phyloP scores from a whole-genome alignment of 2,329 filamentous ascomycete genomes.

The Ascochyta rabiei region DNA sequence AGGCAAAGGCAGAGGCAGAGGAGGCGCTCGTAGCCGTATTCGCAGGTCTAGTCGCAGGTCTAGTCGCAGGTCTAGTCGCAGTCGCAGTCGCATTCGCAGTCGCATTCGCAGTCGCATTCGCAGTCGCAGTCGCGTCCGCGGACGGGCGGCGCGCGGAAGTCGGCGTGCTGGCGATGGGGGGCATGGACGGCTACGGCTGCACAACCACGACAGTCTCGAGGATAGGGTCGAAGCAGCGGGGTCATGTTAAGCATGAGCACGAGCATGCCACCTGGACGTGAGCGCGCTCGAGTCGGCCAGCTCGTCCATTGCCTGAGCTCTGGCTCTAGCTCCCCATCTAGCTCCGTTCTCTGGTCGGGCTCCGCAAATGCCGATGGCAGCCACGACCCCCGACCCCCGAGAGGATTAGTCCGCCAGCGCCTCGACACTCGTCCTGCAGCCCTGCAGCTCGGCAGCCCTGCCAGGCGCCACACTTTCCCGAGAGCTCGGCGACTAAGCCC shows the following conservation, averaged over 20 bases:
- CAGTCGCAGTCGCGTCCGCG: conserved; percentile 11
- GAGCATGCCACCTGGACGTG: not conserved
- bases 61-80: too few species aligned
- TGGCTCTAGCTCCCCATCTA: not conserved
- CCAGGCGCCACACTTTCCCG: conserved; percentile 3
- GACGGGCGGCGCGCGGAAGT: conserved; percentile 18
- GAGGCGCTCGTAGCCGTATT: too few species aligned
- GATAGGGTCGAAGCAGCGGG: not conserved
- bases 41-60: too few species aligned
- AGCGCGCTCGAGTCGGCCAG: not conserved
- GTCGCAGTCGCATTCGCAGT: too few species aligned
- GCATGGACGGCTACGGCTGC: conserved; percentile 24
- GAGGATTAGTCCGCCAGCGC: conserved; percentile 28
- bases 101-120: too few species aligned
- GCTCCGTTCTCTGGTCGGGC: conserved; percentile 2
- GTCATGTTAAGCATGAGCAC: conserved; percentile 5
- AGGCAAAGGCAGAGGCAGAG: not conserved
- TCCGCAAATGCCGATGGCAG: conserved; percentile 10
- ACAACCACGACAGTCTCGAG: conserved; percentile 10
- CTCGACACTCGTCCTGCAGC: not conserved
- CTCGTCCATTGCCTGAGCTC: not conserved
- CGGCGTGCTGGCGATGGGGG: conserved; percentile 15
- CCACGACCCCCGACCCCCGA: too few species aligned
- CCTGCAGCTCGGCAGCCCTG: not conserved
- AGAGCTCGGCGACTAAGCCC: not conserved